These are phyloP conservation scores for Silene noctiflora DNA, from an alignment of 179 eudicot species.

Conservation along the genomic window DNA sequence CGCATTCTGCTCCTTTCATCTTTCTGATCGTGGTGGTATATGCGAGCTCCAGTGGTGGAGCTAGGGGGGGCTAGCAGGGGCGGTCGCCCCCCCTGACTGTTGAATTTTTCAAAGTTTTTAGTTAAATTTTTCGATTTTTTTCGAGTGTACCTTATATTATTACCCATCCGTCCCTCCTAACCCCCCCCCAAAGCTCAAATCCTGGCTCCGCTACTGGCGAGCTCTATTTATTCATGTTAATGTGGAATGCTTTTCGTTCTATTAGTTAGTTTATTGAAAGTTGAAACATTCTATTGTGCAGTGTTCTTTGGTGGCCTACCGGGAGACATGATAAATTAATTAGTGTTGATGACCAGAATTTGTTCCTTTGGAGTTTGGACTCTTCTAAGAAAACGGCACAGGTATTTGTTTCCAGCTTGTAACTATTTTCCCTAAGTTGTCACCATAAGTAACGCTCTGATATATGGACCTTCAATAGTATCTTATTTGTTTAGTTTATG, in stretches of 20 bases:
- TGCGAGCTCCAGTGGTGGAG: too few species aligned
- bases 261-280: conserved; percentile 3
- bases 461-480: neutral
- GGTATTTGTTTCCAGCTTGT: conserved; percentile 37
- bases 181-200: too few species aligned
- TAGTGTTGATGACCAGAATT: conserved; percentile 88
- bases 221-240: neutral
- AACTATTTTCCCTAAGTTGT: neutral
- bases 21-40: neutral
- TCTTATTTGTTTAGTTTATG: neutral
- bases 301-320: conserved; percentile 96
- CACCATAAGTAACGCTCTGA: neutral
- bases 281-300: conserved; percentile 28
- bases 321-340: conserved; percentile 89
- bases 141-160: too few species aligned
- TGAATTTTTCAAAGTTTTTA: too few species aligned
- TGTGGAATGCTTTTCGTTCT: neutral
- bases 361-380: conserved; percentile 86
- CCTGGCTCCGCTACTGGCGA: too few species aligned
- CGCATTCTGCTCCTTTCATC: neutral
- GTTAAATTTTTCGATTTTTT: too few species aligned
- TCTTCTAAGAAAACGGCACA: conserved; percentile 88
- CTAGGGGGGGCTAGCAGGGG: too few species aligned
- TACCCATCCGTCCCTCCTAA: too few species aligned
- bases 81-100: too few species aligned